Evolutionary conservation across 306 rosid species (phyloP).

Genomic region (Gynostemma pentaphyllum): DNA sequence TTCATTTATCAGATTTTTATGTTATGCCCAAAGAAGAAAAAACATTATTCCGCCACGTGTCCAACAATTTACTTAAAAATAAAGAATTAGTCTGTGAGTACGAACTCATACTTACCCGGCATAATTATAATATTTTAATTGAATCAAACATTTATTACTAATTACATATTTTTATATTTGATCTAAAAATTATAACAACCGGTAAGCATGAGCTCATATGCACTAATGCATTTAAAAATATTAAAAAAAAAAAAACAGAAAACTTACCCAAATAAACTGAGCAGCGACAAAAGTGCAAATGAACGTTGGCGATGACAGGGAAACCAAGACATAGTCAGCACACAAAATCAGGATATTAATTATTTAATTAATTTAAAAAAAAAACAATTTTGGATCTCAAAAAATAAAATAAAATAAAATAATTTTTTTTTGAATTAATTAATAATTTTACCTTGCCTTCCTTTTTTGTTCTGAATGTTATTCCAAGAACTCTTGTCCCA

Average conservation of each 20-base stretch:
- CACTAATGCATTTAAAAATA: no score
- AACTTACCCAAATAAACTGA: conserved; percentile 92
- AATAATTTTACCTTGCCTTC: conserved; percentile 61
- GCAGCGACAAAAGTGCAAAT: conserved; percentile 36
- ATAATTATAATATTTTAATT: no score
- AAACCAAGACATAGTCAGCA: conserved; percentile 50
- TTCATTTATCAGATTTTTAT: neutral
- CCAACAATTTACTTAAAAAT: neutral
- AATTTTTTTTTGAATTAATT: conserved; percentile 1
- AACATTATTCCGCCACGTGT: neutral
- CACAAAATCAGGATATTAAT: conserved; percentile 2
- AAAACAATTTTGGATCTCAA: neutral
- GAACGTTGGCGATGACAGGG: conserved; percentile 52
- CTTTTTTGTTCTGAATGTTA: conserved; percentile 73
- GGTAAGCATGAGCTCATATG: no score
- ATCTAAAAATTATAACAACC: no score
- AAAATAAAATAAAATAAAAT: neutral
- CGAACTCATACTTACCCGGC: no score
- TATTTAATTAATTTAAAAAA: neutral
- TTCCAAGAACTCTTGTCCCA: conserved; percentile 97
- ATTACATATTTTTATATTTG: no score
- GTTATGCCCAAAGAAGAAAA: neutral
- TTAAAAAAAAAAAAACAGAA: neutral
- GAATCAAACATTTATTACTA: no score
- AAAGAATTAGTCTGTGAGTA: no score